These are phyloP conservation scores for Xylariaceae sp. DNA, from an alignment of 2,329 filamentous ascomycete species.

Conservation along the genomic window DNA sequence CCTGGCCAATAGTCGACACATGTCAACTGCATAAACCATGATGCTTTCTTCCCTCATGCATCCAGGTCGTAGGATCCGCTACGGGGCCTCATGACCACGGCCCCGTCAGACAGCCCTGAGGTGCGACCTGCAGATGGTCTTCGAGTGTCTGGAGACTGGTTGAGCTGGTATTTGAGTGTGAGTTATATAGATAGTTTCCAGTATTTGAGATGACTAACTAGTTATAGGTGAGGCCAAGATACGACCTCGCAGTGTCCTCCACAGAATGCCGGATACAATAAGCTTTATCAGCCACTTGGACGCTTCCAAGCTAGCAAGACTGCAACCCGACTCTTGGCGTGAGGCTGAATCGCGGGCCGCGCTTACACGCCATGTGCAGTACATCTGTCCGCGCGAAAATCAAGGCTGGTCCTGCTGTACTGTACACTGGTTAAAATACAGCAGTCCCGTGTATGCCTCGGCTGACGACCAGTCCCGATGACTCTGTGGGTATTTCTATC, in stretches of 20 bases:
- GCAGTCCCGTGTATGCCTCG: conserved; percentile 3
- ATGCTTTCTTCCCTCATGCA: conserved; percentile 8
- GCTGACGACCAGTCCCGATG: conserved; percentile 1
- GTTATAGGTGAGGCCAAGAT: too few relatives aligned
- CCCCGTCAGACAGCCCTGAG: conserved; percentile 14
- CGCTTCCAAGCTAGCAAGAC: background rate
- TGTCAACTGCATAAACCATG: background rate
- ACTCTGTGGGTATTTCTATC: background rate
- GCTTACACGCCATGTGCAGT: conserved; percentile 7
- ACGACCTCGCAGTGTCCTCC: too few relatives aligned
- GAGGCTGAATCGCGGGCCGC: conserved; percentile 17
- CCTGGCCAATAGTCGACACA: conserved; percentile 7
- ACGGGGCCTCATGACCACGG: conserved; percentile 12
- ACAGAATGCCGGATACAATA: too few relatives aligned
- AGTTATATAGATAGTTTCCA: too few relatives aligned
- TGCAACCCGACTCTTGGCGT: conserved; percentile 6
- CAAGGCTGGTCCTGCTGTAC: conserved; percentile 10
- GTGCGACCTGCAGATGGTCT: conserved; percentile 13
- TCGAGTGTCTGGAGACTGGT: background rate
- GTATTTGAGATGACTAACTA: conserved; percentile 13
- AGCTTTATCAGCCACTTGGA: conserved; percentile 1
- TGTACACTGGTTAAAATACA: conserved; percentile 1
- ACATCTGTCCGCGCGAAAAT: too few relatives aligned
- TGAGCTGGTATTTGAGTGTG: too few relatives aligned
- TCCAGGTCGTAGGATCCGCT: conserved; percentile 15